Conservation (phyloP, 257 asterid genomes). For the Solanum medicagineum region DNA sequence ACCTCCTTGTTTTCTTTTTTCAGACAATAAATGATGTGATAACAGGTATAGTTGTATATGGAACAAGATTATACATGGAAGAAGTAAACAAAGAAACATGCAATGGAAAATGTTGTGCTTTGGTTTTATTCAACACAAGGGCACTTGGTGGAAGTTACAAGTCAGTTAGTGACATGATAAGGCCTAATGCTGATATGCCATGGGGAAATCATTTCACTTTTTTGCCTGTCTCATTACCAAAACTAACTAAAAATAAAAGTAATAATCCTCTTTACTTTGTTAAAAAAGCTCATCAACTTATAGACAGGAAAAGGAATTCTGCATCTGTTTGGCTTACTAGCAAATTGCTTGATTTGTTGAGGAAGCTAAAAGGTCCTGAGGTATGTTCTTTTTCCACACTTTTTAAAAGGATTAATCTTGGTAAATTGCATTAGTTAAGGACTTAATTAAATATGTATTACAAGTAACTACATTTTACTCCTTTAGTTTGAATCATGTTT, state of each 20-base stretch:
- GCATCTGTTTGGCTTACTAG: slow-evolving; percentile 33
- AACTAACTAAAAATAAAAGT: not conserved
- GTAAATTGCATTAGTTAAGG: too few relatives aligned
- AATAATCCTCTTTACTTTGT: slow-evolving; percentile 36
- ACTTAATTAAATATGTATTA: too few relatives aligned
- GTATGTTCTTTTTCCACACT: slow-evolving; percentile 7
- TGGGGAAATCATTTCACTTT: slow-evolving; percentile 75
- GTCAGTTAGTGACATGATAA: slow-evolving; percentile 50
- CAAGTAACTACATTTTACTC: too few relatives aligned
- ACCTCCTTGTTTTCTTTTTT: not conserved
- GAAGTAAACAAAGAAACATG: slow-evolving; percentile 6
- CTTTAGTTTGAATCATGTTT: too few relatives aligned
- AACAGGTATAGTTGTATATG: slow-evolving; percentile 34
- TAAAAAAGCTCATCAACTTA: slow-evolving; percentile 20
- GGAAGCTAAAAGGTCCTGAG: slow-evolving; percentile 45
- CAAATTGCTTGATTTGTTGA: slow-evolving; percentile 27
- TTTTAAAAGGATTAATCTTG: too few relatives aligned
- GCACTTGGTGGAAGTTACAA: slow-evolving; percentile 39
- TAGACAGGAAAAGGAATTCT: slow-evolving; percentile 45
- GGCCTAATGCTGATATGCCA: slow-evolving; percentile 36
- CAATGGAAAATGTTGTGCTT: slow-evolving; percentile 23
- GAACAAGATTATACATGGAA: slow-evolving; percentile 59
- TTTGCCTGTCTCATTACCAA: slow-evolving; percentile 36
- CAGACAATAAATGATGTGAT: slow-evolving; percentile 67
- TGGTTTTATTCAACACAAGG: slow-evolving; percentile 55